Evolutionary conservation across 2,329 filamentous ascomycete species (phyloP).

Genomic region (Venturiaceae sp.): DNA sequence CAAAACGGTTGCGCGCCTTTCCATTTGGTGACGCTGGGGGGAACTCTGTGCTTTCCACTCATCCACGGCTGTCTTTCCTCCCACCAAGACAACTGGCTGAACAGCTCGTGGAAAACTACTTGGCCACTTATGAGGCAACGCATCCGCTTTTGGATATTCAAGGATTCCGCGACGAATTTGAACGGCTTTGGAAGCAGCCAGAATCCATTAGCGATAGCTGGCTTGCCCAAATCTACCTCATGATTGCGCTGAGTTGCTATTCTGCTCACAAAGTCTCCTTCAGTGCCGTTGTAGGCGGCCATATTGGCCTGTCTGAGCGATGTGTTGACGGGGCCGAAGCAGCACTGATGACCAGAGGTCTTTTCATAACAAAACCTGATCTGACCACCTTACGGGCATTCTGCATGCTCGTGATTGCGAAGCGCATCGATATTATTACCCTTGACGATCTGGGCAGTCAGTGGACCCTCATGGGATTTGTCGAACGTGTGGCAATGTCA

Average conservation of each 20-base stretch:
- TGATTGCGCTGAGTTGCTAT: slow-evolving; percentile 4
- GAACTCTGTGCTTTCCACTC: not conserved
- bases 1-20: not conserved
- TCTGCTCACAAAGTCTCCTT: not conserved
- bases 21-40: slow-evolving; percentile 1
- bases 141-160: not conserved
- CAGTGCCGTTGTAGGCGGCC: not conserved
- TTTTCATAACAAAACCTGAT: slow-evolving; percentile 6
- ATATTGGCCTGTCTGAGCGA: not conserved
- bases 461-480: slow-evolving; percentile 1
- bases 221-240: slow-evolving; percentile 8
- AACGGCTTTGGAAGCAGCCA: not conserved
- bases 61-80: slow-evolving; percentile 2
- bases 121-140: slow-evolving; percentile 1
- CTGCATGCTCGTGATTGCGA: not conserved
- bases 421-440: slow-evolving; percentile 2
- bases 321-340: slow-evolving; percentile 5
- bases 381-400: slow-evolving; percentile 4
- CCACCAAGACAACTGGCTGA: slow-evolving; percentile 1
- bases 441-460: slow-evolving; percentile 4
- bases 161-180: not conserved
- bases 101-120: slow-evolving; percentile 2
- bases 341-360: not conserved
- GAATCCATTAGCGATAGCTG: slow-evolving; percentile 1
- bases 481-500: slow-evolving; percentile 1